These are phyloP conservation scores for Phaseolus coccineus DNA, from an alignment of 331 rosid species.

Conservation along the genomic window DNA sequence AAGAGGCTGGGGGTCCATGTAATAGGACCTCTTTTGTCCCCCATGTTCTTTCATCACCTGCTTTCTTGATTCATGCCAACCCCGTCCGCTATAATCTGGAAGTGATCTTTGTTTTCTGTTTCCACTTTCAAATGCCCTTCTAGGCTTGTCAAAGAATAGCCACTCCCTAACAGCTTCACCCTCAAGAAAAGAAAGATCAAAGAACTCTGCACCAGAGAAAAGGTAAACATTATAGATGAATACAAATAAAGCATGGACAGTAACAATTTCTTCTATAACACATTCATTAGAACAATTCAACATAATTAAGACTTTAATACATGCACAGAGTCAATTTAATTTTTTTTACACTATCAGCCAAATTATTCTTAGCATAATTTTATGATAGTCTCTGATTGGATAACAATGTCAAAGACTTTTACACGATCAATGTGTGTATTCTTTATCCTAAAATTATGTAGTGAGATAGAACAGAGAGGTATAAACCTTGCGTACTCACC, in stretches of 20 bases:
- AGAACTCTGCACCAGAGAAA: conserved; percentile 67
- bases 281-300: conserved; percentile 15
- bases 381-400: background rate
- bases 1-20: conserved; percentile 96
- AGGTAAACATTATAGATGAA: conserved; percentile 9
- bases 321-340: background rate
- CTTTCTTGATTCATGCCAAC: conserved; percentile 99
- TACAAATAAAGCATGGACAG: conserved; percentile 6
- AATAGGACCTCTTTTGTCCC: conserved; percentile 94
- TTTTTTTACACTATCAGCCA: background rate
- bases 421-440: background rate
- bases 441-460: conserved; percentile 1
- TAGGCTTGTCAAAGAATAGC: conserved; percentile 97
- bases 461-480: background rate
- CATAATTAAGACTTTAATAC: background rate
- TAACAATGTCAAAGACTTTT: background rate
- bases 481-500: conserved; percentile 54
- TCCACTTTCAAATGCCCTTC: conserved; percentile 93
- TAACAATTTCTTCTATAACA: conserved; percentile 6
- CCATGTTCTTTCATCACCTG: conserved; percentile 90
- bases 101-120: conserved; percentile 90
- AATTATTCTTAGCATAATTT: background rate
- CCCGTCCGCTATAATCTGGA: conserved; percentile 88
- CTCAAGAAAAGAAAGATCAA: conserved; percentile 75
- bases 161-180: conserved; percentile 91